Base-by-base conservation (phyloP, 2,329 filamentous ascomycete species). In the Cladosporium sp. region DNA sequence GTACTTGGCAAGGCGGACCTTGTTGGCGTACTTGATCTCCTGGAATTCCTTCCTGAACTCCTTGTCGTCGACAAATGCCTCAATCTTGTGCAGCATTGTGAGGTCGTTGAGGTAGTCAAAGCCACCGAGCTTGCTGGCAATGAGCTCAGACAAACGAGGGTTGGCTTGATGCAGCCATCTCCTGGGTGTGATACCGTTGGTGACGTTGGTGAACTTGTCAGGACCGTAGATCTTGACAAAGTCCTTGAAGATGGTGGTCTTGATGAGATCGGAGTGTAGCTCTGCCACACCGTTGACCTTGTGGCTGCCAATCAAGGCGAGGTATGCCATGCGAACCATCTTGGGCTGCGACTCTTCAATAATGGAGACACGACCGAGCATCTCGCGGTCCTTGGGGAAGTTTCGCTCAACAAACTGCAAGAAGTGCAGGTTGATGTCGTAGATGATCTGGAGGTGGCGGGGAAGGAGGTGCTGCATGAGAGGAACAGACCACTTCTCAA, bases 241-340 rank as follows among this genome's bases (percentile, higher is more conserved):
- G 78, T 99, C 95, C 79, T 95, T 97, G 88, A 99, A 98, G 72
- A 99, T 96, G n/a, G 95, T 99, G 0, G 93, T 96, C 83, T 95
- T 95, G 83, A 99, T 97, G 66, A 99, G 84, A 76, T 99, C 95
- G 0, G 95, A 99, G 81, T 99, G 95, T 70, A 99, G 82, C 81
- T 99, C 95, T 37, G 95, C 95, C 40, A 99, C 95, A 78, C 95
- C 95, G 72, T 99, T 99, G 82, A 99, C 93, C 83, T 98, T 99
- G 87, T 98, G 95, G 40, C 95, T 98, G 57, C 95, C 95, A 73
- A 99, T 93, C 76, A 98, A 91, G 69, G 95, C 95, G 61, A 99
- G 83, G 79, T 87, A 95, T 2, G 95, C 95, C 95, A 99, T 99
- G 77, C 94, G 91, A 67, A 99, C 89, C 91, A 97, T 97, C 86